phyloP scores from a whole-genome alignment of 169 alveolate genomes.

The Cryptosporidium andersoni region DNA sequence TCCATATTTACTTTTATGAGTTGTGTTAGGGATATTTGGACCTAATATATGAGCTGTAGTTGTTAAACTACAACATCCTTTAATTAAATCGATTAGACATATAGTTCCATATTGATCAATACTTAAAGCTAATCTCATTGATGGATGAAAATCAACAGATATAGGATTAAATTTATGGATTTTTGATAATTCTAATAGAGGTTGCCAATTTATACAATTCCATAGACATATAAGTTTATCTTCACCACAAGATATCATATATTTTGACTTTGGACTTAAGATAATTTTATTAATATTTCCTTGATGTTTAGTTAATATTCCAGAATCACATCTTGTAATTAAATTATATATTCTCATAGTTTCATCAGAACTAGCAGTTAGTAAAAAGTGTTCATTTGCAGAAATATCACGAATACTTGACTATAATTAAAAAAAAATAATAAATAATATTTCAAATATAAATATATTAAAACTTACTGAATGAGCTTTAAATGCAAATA shows the following conservation, averaged over 20 bases:
- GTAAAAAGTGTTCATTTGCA: constrained; percentile 3
- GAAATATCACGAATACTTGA: constrained; percentile 29
- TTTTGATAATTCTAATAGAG: constrained; percentile 2
- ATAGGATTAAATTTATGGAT: constrained; percentile 19
- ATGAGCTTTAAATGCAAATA: constrained; percentile 54
- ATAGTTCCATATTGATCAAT: constrained; percentile 31
- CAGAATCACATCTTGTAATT: constrained; percentile 58
- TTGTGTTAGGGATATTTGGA: neutral
- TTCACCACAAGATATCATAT: constrained; percentile 54
- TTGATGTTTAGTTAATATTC: constrained; percentile 31
- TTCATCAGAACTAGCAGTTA: constrained; percentile 55
- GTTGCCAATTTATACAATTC: constrained; percentile 60
- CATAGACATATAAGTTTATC: constrained; percentile 37
- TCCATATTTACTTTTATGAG: neutral
- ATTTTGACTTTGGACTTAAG: constrained; percentile 20
- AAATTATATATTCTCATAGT: constrained; percentile 48
- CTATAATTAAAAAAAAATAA: neutral
- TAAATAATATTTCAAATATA: neutral
- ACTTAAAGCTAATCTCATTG: constrained; percentile 41
- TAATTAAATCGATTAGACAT: constrained; percentile 7
- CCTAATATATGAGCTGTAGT: constrained; percentile 3
- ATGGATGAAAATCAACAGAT: constrained; percentile 62
- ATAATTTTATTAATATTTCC: constrained; percentile 25
- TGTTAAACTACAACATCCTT: neutral
- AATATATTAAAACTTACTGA: constrained; percentile 27